Base-by-base conservation (phyloP, 164 flowering plant genomes). In the Brasenia schreberi region DNA sequence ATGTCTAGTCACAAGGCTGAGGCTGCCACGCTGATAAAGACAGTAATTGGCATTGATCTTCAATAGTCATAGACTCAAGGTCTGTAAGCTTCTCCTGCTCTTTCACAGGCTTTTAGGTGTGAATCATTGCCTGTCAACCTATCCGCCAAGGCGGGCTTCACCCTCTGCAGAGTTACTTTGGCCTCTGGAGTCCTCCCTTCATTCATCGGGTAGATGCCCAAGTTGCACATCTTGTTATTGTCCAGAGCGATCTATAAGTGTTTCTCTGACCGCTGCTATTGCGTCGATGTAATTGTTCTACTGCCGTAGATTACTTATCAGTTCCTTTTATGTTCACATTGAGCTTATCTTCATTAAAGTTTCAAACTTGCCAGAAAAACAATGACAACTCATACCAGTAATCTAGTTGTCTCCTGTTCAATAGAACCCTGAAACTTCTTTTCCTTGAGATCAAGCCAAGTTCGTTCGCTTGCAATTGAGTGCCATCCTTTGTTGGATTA, bases 381-480 rank as follows among this genome's bases (percentile, higher is more conserved):
- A 45, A 45, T 7, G 53, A 7, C 7, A 60, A 60, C 27, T 3
- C 19, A 77, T 80, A 94, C 99, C 85, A 95, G 86, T 64, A 95
- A 73, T 33, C 99, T 69, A 65, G 98, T 95, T 2, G 99, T 97
- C 74, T 95, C 99, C 79, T 95, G 98, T 68, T 90, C 99, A 5
- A 92, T 83, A 4, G 98, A 92, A 66, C 90, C 94, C 71, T 95
- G 97, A 69, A 95, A 95, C 58, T 95, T 95, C 85, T 87, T 95
- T 70, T n/a, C 97, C 99, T 67, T 95, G 99, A 4, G 99, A 95
- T 52, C 99, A 75, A 3, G 97, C 98, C 0, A 97, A 92, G 67
- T 95, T 95, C 6, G 98, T 95, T n/a, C 97, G 84, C 81, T 90
- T 95, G 18, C 99, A 97, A 67, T 95, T 95, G 69, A 95, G 92